These are phyloP conservation scores for Candida insectalens DNA, from an alignment of 805 yeast genomes.

Conservation along the genomic window DNA sequence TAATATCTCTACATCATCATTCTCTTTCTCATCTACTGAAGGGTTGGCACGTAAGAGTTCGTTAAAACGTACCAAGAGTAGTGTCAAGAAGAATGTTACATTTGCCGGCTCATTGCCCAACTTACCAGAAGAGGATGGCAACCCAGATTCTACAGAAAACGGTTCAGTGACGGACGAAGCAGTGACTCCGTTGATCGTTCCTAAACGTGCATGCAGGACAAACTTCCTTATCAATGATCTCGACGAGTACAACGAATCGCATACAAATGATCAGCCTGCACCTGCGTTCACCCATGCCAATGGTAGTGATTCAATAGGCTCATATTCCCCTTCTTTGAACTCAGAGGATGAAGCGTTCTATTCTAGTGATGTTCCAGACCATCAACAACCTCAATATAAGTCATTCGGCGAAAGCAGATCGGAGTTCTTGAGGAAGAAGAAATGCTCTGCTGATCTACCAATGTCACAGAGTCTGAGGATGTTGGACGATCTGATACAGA, in stretches of 20 bases:
- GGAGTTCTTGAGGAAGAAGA: slow-evolving; percentile 10
- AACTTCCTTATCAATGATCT: slow-evolving; percentile 24
- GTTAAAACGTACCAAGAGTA: slow-evolving; percentile 15
- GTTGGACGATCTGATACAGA: slow-evolving; percentile 23
- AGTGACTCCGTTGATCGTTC: slow-evolving; percentile 23
- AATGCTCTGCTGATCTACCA: neutral
- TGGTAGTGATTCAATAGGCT: slow-evolving; percentile 20
- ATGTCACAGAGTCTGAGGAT: slow-evolving; percentile 21
- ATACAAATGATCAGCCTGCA: slow-evolving; percentile 4
- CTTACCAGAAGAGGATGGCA: slow-evolving; percentile 1
- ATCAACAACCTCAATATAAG: slow-evolving; percentile 19
- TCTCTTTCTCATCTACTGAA: no score
- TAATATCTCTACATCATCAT: no score
- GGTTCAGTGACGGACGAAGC: slow-evolving; percentile 24
- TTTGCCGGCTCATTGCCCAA: slow-evolving; percentile 14
- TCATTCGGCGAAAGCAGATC: slow-evolving; percentile 15
- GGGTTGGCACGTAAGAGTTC: slow-evolving; percentile 15
- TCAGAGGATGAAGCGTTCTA: slow-evolving; percentile 10
- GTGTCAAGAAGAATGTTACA: slow-evolving; percentile 20
- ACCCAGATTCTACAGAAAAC: slow-evolving; percentile 9
- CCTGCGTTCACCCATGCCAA: slow-evolving; percentile 11
- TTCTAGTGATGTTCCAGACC: slow-evolving; percentile 15
- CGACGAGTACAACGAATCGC: slow-evolving; percentile 18
- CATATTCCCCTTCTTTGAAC: slow-evolving; percentile 17
- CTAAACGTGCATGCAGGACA: slow-evolving; percentile 18